Conservation (phyloP, 768 basidiomycete species). For the Boletus vinaceobasis region DNA sequence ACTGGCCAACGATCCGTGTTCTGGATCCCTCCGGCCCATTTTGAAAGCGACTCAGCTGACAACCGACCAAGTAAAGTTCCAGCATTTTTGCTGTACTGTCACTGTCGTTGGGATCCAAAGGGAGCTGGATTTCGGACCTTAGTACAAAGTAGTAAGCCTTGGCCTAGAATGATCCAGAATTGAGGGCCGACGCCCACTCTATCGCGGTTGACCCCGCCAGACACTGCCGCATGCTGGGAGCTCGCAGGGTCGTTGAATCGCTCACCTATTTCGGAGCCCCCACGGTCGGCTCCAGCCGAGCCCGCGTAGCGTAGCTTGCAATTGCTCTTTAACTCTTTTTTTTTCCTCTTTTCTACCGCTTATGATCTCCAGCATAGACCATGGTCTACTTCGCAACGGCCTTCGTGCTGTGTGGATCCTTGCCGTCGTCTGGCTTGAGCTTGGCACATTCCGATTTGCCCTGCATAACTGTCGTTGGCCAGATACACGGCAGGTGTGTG, state of each 20-base stretch:
- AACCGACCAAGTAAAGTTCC: not conserved
- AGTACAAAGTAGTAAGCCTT: not conserved
- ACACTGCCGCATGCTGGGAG: too few species aligned
- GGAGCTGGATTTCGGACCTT: not conserved
- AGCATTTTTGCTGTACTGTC: not conserved
- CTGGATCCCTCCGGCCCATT: not conserved
- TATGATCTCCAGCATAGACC: constrained; percentile 7
- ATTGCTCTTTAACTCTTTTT: not conserved
- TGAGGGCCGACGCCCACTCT: too few species aligned
- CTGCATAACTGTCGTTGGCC: constrained; percentile 61
- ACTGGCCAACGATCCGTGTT: not conserved
- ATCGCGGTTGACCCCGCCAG: too few species aligned
- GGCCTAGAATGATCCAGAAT: not conserved
- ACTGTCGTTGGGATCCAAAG: not conserved
- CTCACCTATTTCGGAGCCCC: not conserved
- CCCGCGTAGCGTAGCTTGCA: not conserved
- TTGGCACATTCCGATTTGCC: constrained; percentile 50
- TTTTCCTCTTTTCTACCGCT: too few species aligned
- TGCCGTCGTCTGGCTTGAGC: constrained; percentile 68
- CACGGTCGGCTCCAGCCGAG: constrained; percentile 10
- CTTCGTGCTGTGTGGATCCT: constrained; percentile 61
- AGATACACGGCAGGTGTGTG: constrained; percentile 36
- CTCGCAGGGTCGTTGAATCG: not conserved
- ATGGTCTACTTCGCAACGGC: constrained; percentile 25
- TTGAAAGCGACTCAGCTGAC: not conserved